Percentiles rank a stretch among this genome's conserved stretches.
phyloP scores from a whole-genome alignment of 306 rosid genomes.

The Heteromeles arbutifolia region DNA sequence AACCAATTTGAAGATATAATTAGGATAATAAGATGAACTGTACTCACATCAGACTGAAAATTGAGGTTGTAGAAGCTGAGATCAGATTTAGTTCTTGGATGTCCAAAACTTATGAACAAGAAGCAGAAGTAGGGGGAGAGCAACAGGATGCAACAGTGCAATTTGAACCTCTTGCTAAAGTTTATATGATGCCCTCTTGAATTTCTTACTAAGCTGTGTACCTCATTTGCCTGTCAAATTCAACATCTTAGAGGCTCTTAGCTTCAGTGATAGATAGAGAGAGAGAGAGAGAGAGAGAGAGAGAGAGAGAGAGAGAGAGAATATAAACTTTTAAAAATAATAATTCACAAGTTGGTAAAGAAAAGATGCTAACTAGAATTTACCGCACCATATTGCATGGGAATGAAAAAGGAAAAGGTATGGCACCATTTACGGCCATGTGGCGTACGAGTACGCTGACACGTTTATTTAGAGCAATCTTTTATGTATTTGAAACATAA shows the following conservation, averaged over 20 bases:
- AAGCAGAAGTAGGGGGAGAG: background rate
- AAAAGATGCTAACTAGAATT: conserved; percentile 31
- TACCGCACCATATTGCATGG: conserved; percentile 27
- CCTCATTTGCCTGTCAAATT: background rate
- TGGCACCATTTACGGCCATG: conserved; percentile 25
- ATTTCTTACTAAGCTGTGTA: background rate
- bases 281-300: background rate
- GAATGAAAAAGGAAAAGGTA: conserved; percentile 26
- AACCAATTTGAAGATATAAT: background rate
- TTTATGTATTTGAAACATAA: background rate
- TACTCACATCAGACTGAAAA: background rate
- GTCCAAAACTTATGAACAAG: background rate
- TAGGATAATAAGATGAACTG: background rate
- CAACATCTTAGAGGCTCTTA: background rate
- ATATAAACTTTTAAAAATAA: conserved; percentile 1
- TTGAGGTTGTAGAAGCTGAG: background rate
- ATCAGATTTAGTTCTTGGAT: conserved; percentile 1
- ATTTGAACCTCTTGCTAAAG: background rate
- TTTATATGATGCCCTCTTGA: background rate
- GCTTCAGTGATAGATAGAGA: background rate
- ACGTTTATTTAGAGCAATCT: background rate
- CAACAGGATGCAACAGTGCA: background rate
- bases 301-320: conserved; percentile 7
- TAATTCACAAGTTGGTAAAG: conserved; percentile 20
- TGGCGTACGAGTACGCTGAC: conserved; percentile 13